A percentile compares a stretch with the other conserved stretches of the same genome.
Conservation (phyloP, 225 moss, liverwort and hornwort species). For the Straminergon stramineum region DNA sequence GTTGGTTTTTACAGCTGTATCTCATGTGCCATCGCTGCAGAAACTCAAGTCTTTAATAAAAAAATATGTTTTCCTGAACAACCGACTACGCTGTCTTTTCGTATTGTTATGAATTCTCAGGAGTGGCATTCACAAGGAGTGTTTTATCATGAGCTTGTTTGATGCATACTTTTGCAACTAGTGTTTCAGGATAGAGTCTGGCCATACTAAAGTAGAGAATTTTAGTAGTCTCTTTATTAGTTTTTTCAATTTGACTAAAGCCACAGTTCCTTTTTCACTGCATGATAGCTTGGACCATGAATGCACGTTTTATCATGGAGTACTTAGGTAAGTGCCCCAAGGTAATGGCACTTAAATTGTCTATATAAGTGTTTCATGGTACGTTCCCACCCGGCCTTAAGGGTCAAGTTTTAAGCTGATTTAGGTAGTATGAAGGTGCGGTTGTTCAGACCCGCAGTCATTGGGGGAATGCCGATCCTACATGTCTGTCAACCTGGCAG, state of each 20-base stretch:
- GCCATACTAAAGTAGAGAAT: background rate
- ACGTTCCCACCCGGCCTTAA: too few species aligned
- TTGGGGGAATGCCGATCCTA: too few species aligned
- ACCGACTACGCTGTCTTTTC: background rate
- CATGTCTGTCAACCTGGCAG: too few species aligned
- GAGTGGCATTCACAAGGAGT: background rate
- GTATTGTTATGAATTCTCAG: background rate
- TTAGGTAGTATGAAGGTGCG: too few species aligned
- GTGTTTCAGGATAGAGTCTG: background rate
- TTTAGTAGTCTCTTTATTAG: background rate
- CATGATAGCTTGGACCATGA: background rate
- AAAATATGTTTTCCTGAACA: background rate
- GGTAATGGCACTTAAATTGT: background rate
- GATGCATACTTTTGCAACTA: background rate
- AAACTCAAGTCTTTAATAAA: background rate
- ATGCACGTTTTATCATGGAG: background rate
- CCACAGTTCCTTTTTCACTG: background rate
- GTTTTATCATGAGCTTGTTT: background rate
- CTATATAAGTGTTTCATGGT: background rate
- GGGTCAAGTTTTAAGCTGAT: too few species aligned
- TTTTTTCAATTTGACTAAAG: background rate
- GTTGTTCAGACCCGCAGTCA: too few species aligned
- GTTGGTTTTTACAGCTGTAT: background rate
- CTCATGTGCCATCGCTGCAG: background rate
- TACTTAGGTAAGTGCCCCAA: background rate